A percentile compares a stretch with the other conserved stretches of the same genome.
These are phyloP conservation scores for Xylaria sp. DNA, from an alignment of 2,329 filamentous ascomycete species.

Conservation along the genomic window DNA sequence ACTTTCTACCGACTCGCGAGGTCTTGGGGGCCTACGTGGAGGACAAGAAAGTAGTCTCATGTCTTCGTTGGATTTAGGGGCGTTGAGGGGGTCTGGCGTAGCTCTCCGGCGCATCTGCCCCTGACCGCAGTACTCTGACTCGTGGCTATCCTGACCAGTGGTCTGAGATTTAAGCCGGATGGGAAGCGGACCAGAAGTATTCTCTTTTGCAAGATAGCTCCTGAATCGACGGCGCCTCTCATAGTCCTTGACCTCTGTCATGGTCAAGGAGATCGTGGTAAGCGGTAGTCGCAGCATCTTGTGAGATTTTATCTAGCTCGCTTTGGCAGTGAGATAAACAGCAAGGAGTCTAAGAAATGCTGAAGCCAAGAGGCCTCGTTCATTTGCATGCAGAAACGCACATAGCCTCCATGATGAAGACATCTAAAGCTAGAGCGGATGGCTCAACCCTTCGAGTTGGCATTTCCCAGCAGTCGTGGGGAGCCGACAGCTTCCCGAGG, in stretches of 20 bases:
- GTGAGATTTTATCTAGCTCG: neutral
- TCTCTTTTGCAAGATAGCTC: constrained; percentile 31
- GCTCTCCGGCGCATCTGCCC: constrained; percentile 11
- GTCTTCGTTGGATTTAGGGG: constrained; percentile 13
- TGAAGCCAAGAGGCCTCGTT: neutral
- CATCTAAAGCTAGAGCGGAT: neutral
- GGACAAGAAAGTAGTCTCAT: constrained; percentile 15
- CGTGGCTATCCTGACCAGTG: constrained; percentile 11
- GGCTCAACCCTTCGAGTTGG: neutral
- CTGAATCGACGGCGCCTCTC: constrained; percentile 33
- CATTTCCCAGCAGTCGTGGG: neutral
- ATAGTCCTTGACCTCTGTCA: constrained; percentile 39
- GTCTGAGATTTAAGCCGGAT: constrained; percentile 14
- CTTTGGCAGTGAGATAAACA: neutral
- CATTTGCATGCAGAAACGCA: neutral
- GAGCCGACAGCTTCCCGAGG: neutral
- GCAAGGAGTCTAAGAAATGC: neutral
- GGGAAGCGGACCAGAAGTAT: constrained; percentile 20
- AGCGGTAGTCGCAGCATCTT: constrained; percentile 40
- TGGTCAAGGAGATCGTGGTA: constrained; percentile 37
- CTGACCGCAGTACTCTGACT: constrained; percentile 7
- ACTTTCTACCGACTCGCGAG: constrained; percentile 14
- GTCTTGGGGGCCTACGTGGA: constrained; percentile 18
- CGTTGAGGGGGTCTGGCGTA: constrained; percentile 10
- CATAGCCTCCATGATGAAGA: neutral